These are phyloP conservation scores for Rubroboletus satanas DNA, from an alignment of 768 basidiomycete species.

Conservation along the genomic window DNA sequence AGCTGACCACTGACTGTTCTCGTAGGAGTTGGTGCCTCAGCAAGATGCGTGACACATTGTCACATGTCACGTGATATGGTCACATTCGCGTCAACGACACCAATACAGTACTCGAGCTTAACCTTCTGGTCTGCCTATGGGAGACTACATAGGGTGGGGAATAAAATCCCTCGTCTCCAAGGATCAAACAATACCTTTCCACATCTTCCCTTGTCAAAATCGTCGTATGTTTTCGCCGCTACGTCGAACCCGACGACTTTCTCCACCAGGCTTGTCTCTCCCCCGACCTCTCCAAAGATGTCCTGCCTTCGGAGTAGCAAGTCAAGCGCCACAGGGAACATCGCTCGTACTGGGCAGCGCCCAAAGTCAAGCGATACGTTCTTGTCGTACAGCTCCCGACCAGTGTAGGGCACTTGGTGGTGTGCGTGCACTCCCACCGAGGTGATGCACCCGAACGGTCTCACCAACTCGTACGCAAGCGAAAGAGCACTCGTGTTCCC, in stretches of 20 bases:
- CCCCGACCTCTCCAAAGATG: constrained; percentile 69
- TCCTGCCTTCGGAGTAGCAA: constrained; percentile 67
- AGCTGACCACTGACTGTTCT: neutral
- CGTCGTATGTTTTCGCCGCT: constrained; percentile 55
- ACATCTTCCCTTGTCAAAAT: constrained; percentile 67
- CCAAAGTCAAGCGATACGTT: constrained; percentile 81
- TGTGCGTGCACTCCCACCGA: constrained; percentile 72
- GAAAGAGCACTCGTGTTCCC: constrained; percentile 61
- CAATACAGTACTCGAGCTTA: neutral
- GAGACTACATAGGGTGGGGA: neutral
- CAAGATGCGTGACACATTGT: constrained; percentile 12
- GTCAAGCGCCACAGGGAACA: constrained; percentile 70
- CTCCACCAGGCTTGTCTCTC: constrained; percentile 60
- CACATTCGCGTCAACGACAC: constrained; percentile 10
- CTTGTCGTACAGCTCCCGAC: constrained; percentile 62
- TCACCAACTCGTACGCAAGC: constrained; percentile 66
- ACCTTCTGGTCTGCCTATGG: neutral
- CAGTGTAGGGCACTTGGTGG: constrained; percentile 51
- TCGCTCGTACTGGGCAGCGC: constrained; percentile 73
- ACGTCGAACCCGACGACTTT: constrained; percentile 56
- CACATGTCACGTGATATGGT: constrained; percentile 22
- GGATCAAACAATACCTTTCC: constrained; percentile 80
- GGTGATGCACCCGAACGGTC: constrained; percentile 69
- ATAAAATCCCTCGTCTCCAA: constrained; percentile 41
- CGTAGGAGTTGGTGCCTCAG: neutral